A percentile compares a stretch with the other conserved stretches of the same genome.
Conservation (phyloP, 2,329 filamentous ascomycete species). For the Hypoxylon sp. region DNA sequence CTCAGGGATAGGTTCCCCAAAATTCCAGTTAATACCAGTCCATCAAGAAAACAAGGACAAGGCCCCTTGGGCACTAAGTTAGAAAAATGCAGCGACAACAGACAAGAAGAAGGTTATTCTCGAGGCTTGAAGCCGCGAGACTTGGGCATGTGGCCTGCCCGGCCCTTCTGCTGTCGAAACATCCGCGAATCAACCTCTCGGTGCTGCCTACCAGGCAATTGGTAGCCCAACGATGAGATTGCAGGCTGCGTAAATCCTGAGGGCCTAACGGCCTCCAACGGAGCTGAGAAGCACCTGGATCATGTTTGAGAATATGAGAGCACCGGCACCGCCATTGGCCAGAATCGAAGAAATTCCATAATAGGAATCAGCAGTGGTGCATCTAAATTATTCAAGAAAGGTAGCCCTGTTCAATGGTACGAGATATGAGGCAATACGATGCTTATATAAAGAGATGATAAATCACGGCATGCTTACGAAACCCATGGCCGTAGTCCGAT, state of each 20-base stretch:
- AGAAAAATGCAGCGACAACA: slow-evolving; percentile 57
- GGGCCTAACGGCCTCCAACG: slow-evolving; percentile 60
- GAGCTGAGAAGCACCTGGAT: slow-evolving; percentile 57
- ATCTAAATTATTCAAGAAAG: too few relatives aligned
- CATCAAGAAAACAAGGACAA: neutral
- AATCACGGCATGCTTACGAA: too few relatives aligned
- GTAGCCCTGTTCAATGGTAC: too few relatives aligned
- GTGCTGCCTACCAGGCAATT: slow-evolving; percentile 56
- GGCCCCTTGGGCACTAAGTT: slow-evolving; percentile 43
- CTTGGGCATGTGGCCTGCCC: slow-evolving; percentile 53
- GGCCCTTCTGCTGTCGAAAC: slow-evolving; percentile 36
- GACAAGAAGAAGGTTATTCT: slow-evolving; percentile 59
- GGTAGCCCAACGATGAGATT: slow-evolving; percentile 57
- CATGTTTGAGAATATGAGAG: slow-evolving; percentile 58
- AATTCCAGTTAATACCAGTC: too few relatives aligned
- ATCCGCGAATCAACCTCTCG: slow-evolving; percentile 56
- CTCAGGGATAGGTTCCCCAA: too few relatives aligned
- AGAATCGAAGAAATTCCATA: slow-evolving; percentile 50
- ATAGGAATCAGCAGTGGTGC: slow-evolving; percentile 28
- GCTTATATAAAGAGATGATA: too few relatives aligned
- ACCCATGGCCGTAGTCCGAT: slow-evolving; percentile 61
- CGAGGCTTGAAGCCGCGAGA: slow-evolving; percentile 56
- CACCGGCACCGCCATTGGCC: slow-evolving; percentile 59
- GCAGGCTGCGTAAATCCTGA: slow-evolving; percentile 57
- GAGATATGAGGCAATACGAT: too few relatives aligned